Evolutionary conservation across 164 flowering plant species (phyloP).

Genomic region (Liriodendron chinense): DNA sequence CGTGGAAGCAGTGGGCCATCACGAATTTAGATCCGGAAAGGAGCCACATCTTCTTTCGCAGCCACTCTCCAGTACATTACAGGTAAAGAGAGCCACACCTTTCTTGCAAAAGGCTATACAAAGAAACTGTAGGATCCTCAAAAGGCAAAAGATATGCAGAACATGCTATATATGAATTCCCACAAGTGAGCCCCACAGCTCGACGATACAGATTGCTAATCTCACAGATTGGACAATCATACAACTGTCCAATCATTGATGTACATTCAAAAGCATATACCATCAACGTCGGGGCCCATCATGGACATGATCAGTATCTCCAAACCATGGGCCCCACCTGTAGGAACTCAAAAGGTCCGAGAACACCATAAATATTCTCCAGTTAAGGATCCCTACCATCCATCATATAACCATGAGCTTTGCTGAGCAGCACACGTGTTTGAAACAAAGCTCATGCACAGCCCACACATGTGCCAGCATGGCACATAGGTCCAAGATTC

Average conservation of each 20-base stretch:
- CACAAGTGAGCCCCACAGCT: background rate
- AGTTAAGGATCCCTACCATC: too few species aligned
- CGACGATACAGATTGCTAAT: background rate
- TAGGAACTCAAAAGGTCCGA: too few species aligned
- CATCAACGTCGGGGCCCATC: background rate
- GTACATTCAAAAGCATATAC: background rate
- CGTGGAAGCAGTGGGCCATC: slow-evolving; percentile 57
- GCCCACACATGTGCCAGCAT: too few species aligned
- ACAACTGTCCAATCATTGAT: too few species aligned
- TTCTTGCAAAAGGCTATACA: background rate
- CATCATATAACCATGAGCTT: too few species aligned
- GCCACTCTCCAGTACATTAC: slow-evolving; percentile 67
- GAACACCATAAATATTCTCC: too few species aligned
- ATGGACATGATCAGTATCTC: background rate
- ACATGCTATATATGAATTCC: background rate
- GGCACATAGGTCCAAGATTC: too few species aligned
- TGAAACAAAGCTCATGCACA: too few species aligned
- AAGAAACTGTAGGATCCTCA: background rate
- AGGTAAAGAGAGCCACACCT: slow-evolving; percentile 30
- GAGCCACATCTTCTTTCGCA: slow-evolving; percentile 53
- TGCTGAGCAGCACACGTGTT: too few species aligned
- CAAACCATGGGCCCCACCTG: background rate
- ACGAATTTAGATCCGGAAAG: slow-evolving; percentile 30
- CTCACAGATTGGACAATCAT: background rate
- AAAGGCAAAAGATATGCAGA: background rate